A percentile compares a stretch with the other conserved stretches of the same genome.
Conservation (phyloP, 352 stramenopile genomes). For the Stephanocyclus meneghinianus region DNA sequence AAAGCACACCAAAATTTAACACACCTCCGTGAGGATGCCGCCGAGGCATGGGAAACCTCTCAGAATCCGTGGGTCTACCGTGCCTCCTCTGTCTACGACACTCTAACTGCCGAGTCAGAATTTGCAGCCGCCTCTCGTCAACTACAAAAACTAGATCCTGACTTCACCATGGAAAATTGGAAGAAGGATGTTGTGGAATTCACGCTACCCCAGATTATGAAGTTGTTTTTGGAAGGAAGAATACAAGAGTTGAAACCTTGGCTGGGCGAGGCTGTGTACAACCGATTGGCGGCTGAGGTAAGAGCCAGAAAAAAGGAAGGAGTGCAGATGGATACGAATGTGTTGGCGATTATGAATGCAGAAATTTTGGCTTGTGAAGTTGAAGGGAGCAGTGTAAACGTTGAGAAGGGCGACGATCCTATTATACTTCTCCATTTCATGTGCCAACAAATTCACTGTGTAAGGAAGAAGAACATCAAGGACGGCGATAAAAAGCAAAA, state of each 20-base stretch:
- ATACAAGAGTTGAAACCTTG: constrained; percentile 94
- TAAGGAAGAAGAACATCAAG: constrained; percentile 90
- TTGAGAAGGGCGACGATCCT: constrained; percentile 84
- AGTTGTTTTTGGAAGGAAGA: constrained; percentile 92
- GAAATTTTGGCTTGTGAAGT: constrained; percentile 93
- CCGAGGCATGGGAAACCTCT: constrained; percentile 96
- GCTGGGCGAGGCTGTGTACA: constrained; percentile 93
- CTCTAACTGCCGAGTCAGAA: constrained; percentile 94
- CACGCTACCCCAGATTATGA: constrained; percentile 92
- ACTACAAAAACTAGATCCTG: constrained; percentile 92
- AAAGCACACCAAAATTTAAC: constrained; percentile 70
- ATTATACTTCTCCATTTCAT: constrained; percentile 97
- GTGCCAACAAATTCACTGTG: constrained; percentile 99
- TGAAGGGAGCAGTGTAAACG: constrained; percentile 62
- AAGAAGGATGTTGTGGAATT: constrained; percentile 92
- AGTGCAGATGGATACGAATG: constrained; percentile 90
- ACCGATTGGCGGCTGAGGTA: constrained; percentile 92
- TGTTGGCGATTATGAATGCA: constrained; percentile 95
- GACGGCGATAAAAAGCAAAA: constrained; percentile 93
- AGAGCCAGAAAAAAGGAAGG: constrained; percentile 92
- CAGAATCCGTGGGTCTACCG: constrained; percentile 98
- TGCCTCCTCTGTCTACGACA: constrained; percentile 96
- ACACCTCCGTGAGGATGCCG: constrained; percentile 77
- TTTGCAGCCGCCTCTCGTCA: constrained; percentile 92
- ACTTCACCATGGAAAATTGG: constrained; percentile 96